These are phyloP conservation scores for Starmerella tilneyi DNA, from an alignment of 805 yeast genomes.

Conservation along the genomic window DNA sequence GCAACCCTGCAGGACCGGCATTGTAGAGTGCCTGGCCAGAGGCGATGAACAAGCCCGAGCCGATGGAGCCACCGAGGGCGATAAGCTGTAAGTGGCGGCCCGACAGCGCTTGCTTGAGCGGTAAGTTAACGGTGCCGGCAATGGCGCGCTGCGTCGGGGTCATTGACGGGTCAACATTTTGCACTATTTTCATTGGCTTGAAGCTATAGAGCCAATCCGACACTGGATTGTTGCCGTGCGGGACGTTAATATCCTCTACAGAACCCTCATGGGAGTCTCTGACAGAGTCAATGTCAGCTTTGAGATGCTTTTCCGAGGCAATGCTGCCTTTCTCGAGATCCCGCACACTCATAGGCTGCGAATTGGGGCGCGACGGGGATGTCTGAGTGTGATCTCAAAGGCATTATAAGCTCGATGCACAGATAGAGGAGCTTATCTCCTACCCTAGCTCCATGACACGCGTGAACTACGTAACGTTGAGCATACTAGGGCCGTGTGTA, in stretches of 20 bases:
- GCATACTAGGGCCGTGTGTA: no score
- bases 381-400: no score
- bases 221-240: not conserved
- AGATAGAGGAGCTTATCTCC: no score
- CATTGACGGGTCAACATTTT: constrained; percentile 27
- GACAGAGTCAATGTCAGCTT: not conserved
- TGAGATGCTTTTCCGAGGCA: not conserved
- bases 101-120: constrained; percentile 38
- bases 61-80: constrained; percentile 63
- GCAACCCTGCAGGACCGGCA: constrained; percentile 50
- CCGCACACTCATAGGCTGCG: not conserved
- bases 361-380: no score
- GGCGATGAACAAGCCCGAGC: constrained; percentile 67
- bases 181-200: constrained; percentile 34
- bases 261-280: not conserved
- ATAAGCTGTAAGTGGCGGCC: constrained; percentile 60
- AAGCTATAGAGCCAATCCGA: constrained; percentile 30
- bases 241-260: not conserved
- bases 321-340: not conserved
- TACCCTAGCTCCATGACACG: no score
- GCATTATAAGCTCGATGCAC: no score
- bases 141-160: constrained; percentile 33
- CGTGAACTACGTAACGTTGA: no score
- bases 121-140: constrained; percentile 35
- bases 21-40: constrained; percentile 47